Evolutionary conservation across 116 monocot genomes (phyloP), one percentile per base, ranked within the genome.

Genomic region (Cymodocea nodosa): DNA sequence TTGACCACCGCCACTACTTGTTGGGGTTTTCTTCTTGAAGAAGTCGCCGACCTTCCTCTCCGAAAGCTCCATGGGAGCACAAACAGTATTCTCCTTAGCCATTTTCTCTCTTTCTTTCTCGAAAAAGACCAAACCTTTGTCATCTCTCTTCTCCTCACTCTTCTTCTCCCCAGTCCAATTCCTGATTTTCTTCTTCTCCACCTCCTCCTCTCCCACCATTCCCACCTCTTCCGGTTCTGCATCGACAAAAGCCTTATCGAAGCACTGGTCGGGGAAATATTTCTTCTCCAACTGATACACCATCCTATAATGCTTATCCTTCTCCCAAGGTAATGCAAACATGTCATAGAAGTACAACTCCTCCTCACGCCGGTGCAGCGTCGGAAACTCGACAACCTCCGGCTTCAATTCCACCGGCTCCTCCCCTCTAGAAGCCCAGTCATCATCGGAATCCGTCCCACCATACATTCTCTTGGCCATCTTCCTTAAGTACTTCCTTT

Each of bases 211-310:
- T 39, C 4, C 61, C 62, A 52, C 37, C 44, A 4, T 56, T n/a
- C 15, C 48, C 0, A 51, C 23, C 65, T 23, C 51, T 4, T 56
- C 15, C 11, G 55, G 59, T 4, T 59, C 69, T 51, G 80, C 62
- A 13, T 87, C 76, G 18, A 84, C 68, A 63, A 98, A 98, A 11
- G 97, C 97, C 70, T 92, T 91, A 52, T 98, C 97, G 17, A 98
- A 75, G 55, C 81, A 85, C 12, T 98, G 82, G 6, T 98, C 82
- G 0, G 97, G 97, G 54, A 98, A 98, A 55, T 86, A 98, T 78
- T 98, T 98, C 84, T 92, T 98, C 84, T 98, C 97, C 19, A 98
- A 76, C 68, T 80, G 85, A 70, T 98, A 88, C n/a, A 98, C 92
- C 97, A 98, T 98, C 54, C 82, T 63, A 63, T 98, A 98, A 68